Evolutionary conservation across 306 rosid species (phyloP).

Genomic region (Prunus dulcis): DNA sequence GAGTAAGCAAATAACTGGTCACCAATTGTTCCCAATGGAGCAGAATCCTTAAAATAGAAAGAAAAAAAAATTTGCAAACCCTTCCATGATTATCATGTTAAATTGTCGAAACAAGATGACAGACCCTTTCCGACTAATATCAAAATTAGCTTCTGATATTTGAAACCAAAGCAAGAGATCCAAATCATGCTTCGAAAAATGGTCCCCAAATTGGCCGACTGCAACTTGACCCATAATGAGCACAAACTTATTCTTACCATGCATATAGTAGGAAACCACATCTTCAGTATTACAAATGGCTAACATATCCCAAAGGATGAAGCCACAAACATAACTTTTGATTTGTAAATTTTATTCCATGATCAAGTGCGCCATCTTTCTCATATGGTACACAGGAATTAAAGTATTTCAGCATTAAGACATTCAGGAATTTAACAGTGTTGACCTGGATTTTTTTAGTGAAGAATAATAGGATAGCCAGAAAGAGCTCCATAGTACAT

Average conservation of each 20-base stretch:
- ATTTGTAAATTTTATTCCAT: not conserved
- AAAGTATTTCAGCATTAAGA: constrained; percentile 9
- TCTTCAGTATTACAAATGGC: not conserved
- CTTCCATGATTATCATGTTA: not conserved
- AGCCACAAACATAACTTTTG: not conserved
- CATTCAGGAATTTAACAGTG: constrained; percentile 10
- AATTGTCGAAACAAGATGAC: not conserved
- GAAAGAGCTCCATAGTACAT: not conserved
- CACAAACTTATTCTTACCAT: not conserved
- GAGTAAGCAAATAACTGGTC: not conserved
- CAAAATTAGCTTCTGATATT: not conserved
- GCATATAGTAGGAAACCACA: not conserved
- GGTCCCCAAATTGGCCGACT: not conserved
- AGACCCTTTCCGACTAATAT: not conserved
- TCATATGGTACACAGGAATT: not conserved
- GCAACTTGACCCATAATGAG: not conserved
- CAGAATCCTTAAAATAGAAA: not conserved
- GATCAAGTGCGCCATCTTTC: not conserved
- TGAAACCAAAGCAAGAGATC: constrained; percentile 7
- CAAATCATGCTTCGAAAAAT: not conserved
- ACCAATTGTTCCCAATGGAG: not conserved
- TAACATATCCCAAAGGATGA: not conserved
- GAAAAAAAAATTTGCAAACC: not conserved
- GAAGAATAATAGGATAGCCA: not conserved
- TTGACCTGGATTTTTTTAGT: constrained; percentile 11